Evolutionary conservation across 805 yeast genomes (phyloP).

Genomic region (Wickerhamomyces ciferrii): DNA sequence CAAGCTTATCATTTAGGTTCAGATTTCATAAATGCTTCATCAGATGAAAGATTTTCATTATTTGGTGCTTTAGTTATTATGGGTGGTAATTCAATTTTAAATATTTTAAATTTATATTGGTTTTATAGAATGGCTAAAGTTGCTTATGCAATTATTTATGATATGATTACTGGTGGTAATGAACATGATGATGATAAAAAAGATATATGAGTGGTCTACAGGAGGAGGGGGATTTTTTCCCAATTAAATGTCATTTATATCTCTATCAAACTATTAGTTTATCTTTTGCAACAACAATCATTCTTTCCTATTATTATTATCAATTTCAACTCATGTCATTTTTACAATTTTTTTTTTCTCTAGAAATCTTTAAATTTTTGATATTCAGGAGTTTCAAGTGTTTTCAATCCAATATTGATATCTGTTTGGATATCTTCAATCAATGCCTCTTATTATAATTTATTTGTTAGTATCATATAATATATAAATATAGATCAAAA

Average conservation of each 20-base stretch:
- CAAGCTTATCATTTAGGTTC: constrained; percentile 44
- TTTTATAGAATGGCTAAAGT: constrained; percentile 69
- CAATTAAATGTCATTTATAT: too few relatives aligned
- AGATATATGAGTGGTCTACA: constrained; percentile 10
- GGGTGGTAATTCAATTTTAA: constrained; percentile 49
- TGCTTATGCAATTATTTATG: constrained; percentile 41
- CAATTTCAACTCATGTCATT: background rate
- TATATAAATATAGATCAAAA: background rate
- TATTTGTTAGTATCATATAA: background rate
- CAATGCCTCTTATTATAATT: constrained; percentile 54
- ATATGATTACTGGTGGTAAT: constrained; percentile 20
- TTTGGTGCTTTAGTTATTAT: constrained; percentile 26
- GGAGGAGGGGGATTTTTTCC: too few relatives aligned
- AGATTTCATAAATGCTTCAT: constrained; percentile 35
- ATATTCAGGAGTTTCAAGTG: constrained; percentile 40
- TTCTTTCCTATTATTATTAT: too few relatives aligned
- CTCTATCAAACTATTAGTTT: too few relatives aligned
- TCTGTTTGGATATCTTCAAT: constrained; percentile 81
- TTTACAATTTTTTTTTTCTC: background rate
- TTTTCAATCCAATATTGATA: constrained; percentile 57
- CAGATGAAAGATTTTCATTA: constrained; percentile 37
- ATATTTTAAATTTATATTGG: constrained; percentile 69
- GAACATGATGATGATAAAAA: constrained; percentile 20
- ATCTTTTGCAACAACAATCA: too few relatives aligned
- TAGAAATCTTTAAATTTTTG: constrained; percentile 19